These are phyloP conservation scores for Diaporthe citri DNA, from an alignment of 2,329 filamentous ascomycete genomes.

Conservation along the genomic window DNA sequence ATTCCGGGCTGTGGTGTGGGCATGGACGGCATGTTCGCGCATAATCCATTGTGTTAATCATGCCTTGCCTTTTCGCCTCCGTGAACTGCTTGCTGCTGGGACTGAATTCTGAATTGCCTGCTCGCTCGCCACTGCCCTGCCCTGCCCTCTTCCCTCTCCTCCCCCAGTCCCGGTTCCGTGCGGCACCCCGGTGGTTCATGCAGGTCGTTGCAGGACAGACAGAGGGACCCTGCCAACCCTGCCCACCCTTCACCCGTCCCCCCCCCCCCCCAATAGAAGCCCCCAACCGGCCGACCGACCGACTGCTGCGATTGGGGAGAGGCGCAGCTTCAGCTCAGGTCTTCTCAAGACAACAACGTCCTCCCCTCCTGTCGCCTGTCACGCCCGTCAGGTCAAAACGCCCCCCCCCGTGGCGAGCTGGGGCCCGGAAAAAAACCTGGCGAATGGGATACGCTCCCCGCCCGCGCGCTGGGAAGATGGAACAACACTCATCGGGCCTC, in stretches of 20 bases:
- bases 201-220: conserved; percentile 22
- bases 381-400: conserved; percentile 2
- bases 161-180: conserved; percentile 17
- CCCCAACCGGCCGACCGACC: conserved; percentile 8
- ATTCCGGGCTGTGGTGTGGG: neutral
- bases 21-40: conserved; percentile 24
- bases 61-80: conserved; percentile 6
- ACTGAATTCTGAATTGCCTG: neutral
- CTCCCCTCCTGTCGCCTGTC: conserved; percentile 7
- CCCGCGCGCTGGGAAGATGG: conserved; percentile 12
- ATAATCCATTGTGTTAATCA: conserved; percentile 17
- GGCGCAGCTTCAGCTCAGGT: conserved; percentile 25
- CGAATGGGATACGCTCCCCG: neutral
- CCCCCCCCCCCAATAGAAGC: neutral
- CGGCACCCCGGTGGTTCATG: conserved; percentile 31
- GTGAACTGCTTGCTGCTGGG: neutral
- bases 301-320: conserved; percentile 2
- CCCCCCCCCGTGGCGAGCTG: conserved; percentile 10
- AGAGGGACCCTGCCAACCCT: conserved; percentile 2
- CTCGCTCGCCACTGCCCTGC: neutral
- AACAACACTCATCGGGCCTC: conserved; percentile 13
- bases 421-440: conserved; percentile 23
- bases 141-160: neutral
- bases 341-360: conserved; percentile 2
- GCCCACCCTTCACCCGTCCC: neutral